phyloP scores from a whole-genome alignment of 495 filamentous ascomycete species.

The Neurospora sp. region DNA sequence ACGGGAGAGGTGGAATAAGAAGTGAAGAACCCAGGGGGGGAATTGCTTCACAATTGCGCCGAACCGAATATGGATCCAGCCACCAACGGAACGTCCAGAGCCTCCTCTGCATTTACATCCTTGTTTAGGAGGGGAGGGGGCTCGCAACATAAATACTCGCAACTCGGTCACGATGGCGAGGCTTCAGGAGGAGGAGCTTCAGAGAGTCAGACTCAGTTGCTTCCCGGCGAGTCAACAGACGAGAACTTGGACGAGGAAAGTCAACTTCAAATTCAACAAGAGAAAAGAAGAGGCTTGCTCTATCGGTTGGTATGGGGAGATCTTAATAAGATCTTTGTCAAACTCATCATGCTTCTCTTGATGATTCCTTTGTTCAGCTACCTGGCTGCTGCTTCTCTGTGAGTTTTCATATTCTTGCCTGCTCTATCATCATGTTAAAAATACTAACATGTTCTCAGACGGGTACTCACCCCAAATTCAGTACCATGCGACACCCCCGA shows the following conservation, averaged over 20 bases:
- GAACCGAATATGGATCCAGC: neutral
- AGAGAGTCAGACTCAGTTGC: neutral
- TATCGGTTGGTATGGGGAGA: neutral
- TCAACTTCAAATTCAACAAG: neutral
- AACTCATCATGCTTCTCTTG: neutral
- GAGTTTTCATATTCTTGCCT: neutral
- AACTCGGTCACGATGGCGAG: neutral
- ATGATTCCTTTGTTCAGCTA: neutral
- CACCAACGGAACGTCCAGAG: neutral
- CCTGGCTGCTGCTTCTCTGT: neutral
- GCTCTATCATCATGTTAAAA: neutral
- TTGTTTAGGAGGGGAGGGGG: neutral
- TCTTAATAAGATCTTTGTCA: neutral
- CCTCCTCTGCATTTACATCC: neutral
- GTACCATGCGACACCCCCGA: constrained; percentile 46
- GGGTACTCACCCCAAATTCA: neutral
- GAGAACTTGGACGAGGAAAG: neutral
- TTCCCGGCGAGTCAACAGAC: neutral
- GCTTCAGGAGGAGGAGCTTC: neutral
- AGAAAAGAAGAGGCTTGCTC: neutral
- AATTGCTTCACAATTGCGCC: neutral
- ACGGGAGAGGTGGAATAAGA: neutral
- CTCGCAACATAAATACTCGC: neutral
- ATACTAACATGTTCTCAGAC: neutral
- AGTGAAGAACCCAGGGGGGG: neutral